These are phyloP conservation scores for Tympanopsis confertula DNA, from an alignment of 2,329 filamentous ascomycete genomes.

Conservation along the genomic window DNA sequence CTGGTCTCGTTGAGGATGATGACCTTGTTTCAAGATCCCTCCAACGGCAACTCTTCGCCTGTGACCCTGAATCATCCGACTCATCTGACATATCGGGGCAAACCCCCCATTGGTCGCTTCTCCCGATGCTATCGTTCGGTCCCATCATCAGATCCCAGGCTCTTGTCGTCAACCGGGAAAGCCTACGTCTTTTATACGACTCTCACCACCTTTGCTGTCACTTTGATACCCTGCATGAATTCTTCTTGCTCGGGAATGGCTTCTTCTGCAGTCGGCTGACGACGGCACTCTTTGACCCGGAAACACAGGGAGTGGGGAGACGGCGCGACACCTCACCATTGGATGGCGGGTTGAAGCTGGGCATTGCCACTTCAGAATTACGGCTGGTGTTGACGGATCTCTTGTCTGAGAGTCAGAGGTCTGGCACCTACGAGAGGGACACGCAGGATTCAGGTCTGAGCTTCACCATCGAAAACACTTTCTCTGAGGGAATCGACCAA, in stretches of 20 bases:
- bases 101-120: conserved; percentile 42
- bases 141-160: conserved; percentile 66
- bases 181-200: conserved; percentile 64
- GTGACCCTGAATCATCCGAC: conserved; percentile 25
- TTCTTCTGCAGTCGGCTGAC: conserved; percentile 71
- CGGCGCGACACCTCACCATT: conserved; percentile 56
- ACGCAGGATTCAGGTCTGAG: conserved; percentile 31
- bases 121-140: conserved; percentile 63
- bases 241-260: conserved; percentile 76
- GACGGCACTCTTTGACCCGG: conserved; percentile 73
- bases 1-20: conserved; percentile 9
- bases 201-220: conserved; percentile 63
- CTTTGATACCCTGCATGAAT: conserved; percentile 63
- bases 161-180: conserved; percentile 64
- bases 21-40: conserved; percentile 8
- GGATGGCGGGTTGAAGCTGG: conserved; percentile 68
- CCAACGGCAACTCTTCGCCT: conserved; percentile 15
- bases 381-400: conserved; percentile 79
- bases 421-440: conserved; percentile 13
- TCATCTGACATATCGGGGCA: conserved; percentile 21
- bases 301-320: conserved; percentile 69
- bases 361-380: conserved; percentile 84
- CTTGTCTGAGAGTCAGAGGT: conserved; percentile 60
- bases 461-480: conserved; percentile 76
- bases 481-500: conserved; percentile 65